These are phyloP conservation scores for Rhododendron simsii DNA, from an alignment of 148 eudicot species.

Conservation along the genomic window DNA sequence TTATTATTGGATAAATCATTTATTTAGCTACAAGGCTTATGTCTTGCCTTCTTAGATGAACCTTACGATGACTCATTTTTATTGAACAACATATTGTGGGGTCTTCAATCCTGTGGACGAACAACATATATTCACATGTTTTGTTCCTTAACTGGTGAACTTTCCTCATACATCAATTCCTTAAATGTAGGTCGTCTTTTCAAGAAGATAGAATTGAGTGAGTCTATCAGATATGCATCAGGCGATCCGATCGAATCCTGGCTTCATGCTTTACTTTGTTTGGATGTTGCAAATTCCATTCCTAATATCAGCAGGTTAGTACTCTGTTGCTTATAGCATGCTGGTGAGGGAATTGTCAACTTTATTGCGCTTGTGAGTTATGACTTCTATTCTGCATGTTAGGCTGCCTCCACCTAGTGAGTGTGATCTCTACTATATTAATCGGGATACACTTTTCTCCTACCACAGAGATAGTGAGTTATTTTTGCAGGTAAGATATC, in stretches of 20 bases:
- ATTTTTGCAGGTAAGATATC: slow-evolving; percentile 70
- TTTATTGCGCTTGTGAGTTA: slow-evolving; percentile 14
- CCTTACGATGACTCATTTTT: neutral
- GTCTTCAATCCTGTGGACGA: neutral
- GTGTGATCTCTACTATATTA: slow-evolving; percentile 93
- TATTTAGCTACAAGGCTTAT: neutral
- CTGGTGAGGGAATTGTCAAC: neutral
- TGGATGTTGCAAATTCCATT: slow-evolving; percentile 76
- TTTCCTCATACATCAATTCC: slow-evolving; percentile 3
- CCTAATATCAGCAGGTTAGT: slow-evolving; percentile 81
- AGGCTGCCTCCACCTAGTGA: slow-evolving; percentile 76
- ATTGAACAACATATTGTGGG: neutral
- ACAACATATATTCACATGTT: neutral
- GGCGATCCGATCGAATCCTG: slow-evolving; percentile 92
- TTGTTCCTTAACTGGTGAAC: slow-evolving; percentile 2
- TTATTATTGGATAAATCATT: neutral
- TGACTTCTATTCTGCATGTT: slow-evolving; percentile 5
- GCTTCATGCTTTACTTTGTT: slow-evolving; percentile 79
- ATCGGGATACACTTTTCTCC: slow-evolving; percentile 95
- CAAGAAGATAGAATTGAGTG: slow-evolving; percentile 78
- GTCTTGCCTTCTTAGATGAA: neutral
- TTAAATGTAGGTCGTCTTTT: slow-evolving; percentile 66
- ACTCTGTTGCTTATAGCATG: neutral
- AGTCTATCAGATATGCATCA: slow-evolving; percentile 89
- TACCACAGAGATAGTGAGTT: slow-evolving; percentile 90